Conservation (phyloP, 306 rosid species). For the Argentina anserina region DNA sequence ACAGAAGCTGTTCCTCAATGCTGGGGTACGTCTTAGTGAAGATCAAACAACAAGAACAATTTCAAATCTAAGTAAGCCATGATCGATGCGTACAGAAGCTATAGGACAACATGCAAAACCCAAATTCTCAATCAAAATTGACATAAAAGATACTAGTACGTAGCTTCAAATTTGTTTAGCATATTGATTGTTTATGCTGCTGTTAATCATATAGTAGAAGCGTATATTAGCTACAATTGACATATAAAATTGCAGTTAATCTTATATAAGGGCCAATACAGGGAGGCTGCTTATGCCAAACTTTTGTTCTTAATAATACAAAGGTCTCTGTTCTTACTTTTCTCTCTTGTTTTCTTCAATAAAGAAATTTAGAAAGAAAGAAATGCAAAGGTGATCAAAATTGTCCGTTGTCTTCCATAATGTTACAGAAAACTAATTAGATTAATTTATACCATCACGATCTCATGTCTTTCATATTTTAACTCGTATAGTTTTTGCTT, state of each 20-base stretch:
- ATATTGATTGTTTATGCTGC: background rate
- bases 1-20: background rate
- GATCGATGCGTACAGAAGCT: background rate
- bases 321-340: background rate
- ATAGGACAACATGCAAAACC: background rate
- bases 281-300: background rate
- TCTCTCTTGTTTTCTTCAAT: background rate
- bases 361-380: background rate
- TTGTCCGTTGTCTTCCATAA: background rate
- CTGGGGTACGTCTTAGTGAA: background rate
- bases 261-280: background rate
- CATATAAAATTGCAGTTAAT: too few relatives aligned
- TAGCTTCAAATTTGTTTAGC: background rate
- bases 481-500: background rate
- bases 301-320: background rate
- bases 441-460: background rate
- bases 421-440: background rate
- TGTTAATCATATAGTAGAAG: background rate
- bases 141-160: background rate
- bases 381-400: background rate
- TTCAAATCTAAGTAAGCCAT: background rate
- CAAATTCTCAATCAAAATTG: constrained; percentile 5
- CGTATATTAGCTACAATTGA: background rate
- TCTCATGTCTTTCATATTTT: background rate
- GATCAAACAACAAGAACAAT: background rate